Evolutionary conservation across 495 filamentous ascomycete species (phyloP), one percentile per base, ranked within the genome.

Genomic region (Neurospora pannonica): DNA sequence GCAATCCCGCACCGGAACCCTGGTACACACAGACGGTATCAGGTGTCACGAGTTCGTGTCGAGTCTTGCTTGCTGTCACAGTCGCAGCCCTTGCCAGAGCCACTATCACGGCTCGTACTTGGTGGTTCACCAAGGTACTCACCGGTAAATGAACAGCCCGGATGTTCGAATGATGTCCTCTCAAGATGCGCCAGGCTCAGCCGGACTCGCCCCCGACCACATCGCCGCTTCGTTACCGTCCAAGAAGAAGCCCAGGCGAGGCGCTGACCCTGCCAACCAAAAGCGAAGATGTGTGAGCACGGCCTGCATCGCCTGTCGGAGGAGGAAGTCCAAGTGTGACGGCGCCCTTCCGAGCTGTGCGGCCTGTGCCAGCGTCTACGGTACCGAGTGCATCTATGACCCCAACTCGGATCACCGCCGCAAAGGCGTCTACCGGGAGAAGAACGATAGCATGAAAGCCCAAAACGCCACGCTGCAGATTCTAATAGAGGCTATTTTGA

Each of bases 391-490:
- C 82, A 86, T 97, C 71, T 99, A 98, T 86, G 97, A 98, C 80
- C 96, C 94, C 7, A 97, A 93, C 79, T 96, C 93, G 72, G 96
- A 99, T 81, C 94, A 97, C 80, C 92, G 96, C 69, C 90, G 96
- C 21, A 99, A 98, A 81, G 96, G 96, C 70, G 96, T 98, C 11
- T 98, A 97, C 81, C 95, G 94, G 82, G 94, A 97, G 82, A 94
- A 97, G 81, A 92, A 94, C 69, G 94, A 97, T 81, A 93, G 91
- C 76, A 87, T 95, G 78, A 93, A 95, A 79, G 95, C 94, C 24
- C 88, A 88, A 72, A 95, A 93, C 79, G 93, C 93, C 39, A 99
- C 96, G 15, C 85, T 98, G 36, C 92, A 98, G 79, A 95, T 94
- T 9, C 84, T 99, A 37, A 90, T 99, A 70, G 93, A 98, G 81